A percentile compares a stretch with the other conserved stretches of the same genome.
Conservation (phyloP, 108 stramenopile genomes). For the Discostella stelligeroides region DNA sequence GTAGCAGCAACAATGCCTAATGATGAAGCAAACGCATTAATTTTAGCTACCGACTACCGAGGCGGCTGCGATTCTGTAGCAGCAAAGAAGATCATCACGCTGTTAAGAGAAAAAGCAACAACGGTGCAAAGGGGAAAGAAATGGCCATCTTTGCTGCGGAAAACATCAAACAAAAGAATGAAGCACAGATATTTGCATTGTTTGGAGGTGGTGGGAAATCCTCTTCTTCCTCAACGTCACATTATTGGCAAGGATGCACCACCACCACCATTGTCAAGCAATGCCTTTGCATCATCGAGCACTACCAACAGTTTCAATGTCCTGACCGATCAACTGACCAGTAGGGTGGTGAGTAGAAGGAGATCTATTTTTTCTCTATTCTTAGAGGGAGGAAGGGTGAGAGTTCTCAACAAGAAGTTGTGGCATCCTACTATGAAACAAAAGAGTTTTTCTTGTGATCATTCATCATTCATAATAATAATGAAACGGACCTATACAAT, state of each 20-base stretch:
- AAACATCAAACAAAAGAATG: slow-evolving; percentile 30
- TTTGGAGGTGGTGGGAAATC: background rate
- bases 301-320: slow-evolving; percentile 74
- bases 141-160: slow-evolving; percentile 8
- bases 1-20: slow-evolving; percentile 30
- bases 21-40: slow-evolving; percentile 26
- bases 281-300: slow-evolving; percentile 66
- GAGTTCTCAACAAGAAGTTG: no score
- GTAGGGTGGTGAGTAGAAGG: slow-evolving; percentile 55
- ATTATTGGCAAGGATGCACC: background rate
- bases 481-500: no score
- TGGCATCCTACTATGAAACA: no score
- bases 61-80: no score
- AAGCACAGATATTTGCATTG: background rate
- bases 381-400: no score
- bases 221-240: background rate
- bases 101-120: no score
- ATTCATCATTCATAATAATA: no score
- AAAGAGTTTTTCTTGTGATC: no score
- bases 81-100: no score
- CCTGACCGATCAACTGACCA: slow-evolving; percentile 70
- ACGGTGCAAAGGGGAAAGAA: no score
- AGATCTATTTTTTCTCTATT: no score
- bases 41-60: no score
- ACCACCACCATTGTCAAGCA: slow-evolving; percentile 43